phyloP scores from a whole-genome alignment of 345 rosid species.

The Mercurialis annua region DNA sequence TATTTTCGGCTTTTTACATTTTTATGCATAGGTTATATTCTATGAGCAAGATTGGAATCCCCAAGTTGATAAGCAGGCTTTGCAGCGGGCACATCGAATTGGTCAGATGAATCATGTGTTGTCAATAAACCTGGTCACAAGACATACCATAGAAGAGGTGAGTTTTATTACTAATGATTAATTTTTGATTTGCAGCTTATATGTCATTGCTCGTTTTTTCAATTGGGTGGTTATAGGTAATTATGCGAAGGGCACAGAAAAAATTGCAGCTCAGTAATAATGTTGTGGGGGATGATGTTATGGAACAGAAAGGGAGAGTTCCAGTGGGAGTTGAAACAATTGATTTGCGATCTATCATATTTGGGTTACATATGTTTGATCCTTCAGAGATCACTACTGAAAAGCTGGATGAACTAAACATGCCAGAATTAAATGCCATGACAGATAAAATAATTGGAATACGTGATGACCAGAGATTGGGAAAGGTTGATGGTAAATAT shows the following conservation, averaged over 20 bases:
- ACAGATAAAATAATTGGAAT: conserved; percentile 63
- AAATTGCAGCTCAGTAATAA: conserved; percentile 77
- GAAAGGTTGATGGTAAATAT: conserved; percentile 46
- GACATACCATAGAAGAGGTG: conserved; percentile 73
- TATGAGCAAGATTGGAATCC: conserved; percentile 98
- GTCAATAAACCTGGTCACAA: conserved; percentile 72
- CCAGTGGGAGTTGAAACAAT: conserved; percentile 38
- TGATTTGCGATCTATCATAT: conserved; percentile 66
- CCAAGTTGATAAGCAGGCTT: conserved; percentile 89
- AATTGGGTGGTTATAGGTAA: conserved; percentile 45
- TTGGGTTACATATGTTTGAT: conserved; percentile 71
- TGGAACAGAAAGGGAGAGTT: conserved; percentile 45
- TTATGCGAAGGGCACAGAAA: conserved; percentile 72
- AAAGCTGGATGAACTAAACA: conserved; percentile 42
- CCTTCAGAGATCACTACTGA: conserved; percentile 39
- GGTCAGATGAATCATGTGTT: conserved; percentile 86
- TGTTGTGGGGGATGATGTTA: conserved; percentile 54
- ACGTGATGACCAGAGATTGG: conserved; percentile 38
- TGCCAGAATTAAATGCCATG: conserved; percentile 53
- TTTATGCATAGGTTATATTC: conserved; percentile 59
- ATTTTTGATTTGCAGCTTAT: background rate
- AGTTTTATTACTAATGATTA: conserved; percentile 12
- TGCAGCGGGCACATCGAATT: conserved; percentile 90
- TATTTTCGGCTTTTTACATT: background rate
- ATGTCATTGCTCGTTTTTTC: conserved; percentile 5